Conservation (phyloP, 2,329 filamentous ascomycete species). For the Colletotrichum destructivum region DNA sequence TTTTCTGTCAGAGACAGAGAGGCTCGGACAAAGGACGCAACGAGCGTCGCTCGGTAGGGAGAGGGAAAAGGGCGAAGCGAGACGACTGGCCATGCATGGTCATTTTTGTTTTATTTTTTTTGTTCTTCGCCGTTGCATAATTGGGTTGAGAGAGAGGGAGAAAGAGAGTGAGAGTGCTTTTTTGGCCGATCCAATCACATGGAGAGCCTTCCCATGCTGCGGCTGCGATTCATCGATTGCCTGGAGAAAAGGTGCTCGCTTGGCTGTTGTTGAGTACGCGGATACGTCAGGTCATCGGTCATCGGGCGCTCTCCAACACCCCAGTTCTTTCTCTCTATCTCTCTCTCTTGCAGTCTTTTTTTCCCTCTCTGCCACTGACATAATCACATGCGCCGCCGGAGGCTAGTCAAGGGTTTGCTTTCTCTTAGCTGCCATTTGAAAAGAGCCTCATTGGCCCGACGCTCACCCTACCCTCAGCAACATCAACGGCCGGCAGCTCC, state of each 20-base stretch:
- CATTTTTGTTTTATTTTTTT: neutral
- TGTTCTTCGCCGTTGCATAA: neutral
- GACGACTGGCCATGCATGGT: no score
- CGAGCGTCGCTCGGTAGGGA: neutral
- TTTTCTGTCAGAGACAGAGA: conserved; percentile 3
- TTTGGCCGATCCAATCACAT: conserved; percentile 30
- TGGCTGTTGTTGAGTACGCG: neutral
- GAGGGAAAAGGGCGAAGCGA: neutral
- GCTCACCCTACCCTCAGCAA: neutral
- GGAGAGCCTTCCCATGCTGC: neutral
- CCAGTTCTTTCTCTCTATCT: conserved; percentile 21
- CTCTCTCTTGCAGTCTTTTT: neutral
- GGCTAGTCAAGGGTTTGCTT: conserved; percentile 5
- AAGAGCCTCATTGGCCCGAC: conserved; percentile 24
- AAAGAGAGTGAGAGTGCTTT: neutral
- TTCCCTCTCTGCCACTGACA: conserved; percentile 32
- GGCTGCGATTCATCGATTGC: conserved; percentile 17
- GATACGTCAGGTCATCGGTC: conserved; percentile 20
- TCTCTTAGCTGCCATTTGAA: conserved; percentile 5
- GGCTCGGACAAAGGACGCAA: conserved; percentile 6
- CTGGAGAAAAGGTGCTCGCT: neutral
- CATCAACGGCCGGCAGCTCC: conserved; percentile 23
- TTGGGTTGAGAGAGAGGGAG: neutral
- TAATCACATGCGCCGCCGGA: conserved; percentile 34
- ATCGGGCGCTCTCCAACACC: conserved; percentile 8